Evolutionary conservation across 352 stramenopile genomes (phyloP).

Genomic region (Phytophthora cajani): DNA sequence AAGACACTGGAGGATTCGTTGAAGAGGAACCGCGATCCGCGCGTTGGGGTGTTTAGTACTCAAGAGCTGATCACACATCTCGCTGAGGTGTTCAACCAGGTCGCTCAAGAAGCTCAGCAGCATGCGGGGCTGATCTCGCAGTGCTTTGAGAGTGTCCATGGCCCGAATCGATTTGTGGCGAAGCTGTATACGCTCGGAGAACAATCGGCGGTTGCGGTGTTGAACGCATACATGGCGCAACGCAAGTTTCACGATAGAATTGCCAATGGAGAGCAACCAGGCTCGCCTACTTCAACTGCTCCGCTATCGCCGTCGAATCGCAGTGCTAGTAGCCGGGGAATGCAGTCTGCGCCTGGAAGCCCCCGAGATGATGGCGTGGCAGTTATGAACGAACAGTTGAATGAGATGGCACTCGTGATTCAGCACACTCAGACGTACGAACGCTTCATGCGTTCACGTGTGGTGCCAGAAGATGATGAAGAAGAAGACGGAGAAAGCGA

Average conservation of each 20-base stretch:
- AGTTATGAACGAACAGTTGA: constrained; percentile 84
- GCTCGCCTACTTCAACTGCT: constrained; percentile 10
- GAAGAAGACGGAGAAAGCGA: constrained; percentile 4
- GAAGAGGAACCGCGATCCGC: constrained; percentile 26
- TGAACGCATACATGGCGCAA: constrained; percentile 78
- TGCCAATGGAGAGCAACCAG: constrained; percentile 30
- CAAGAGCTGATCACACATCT: constrained; percentile 82
- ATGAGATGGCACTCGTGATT: constrained; percentile 87
- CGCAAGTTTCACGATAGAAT: constrained; percentile 77
- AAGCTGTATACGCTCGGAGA: constrained; percentile 72
- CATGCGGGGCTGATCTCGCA: constrained; percentile 55
- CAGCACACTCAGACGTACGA: constrained; percentile 91
- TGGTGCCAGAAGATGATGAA: constrained; percentile 26
- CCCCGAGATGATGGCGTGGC: constrained; percentile 66
- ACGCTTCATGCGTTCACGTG: constrained; percentile 84
- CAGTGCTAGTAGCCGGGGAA: constrained; percentile 18
- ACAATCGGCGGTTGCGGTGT: constrained; percentile 56
- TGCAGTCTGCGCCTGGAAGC: constrained; percentile 19
- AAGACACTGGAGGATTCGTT: constrained; percentile 43
- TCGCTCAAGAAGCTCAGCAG: constrained; percentile 73
- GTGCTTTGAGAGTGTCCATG: constrained; percentile 64
- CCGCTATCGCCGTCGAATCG: constrained; percentile 29
- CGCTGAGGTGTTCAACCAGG: constrained; percentile 75
- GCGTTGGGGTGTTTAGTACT: constrained; percentile 64
- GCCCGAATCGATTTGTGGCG: constrained; percentile 57